These are phyloP conservation scores for Cenchrus americanus DNA, from an alignment of 176 grass and related monocot species.

Conservation along the genomic window DNA sequence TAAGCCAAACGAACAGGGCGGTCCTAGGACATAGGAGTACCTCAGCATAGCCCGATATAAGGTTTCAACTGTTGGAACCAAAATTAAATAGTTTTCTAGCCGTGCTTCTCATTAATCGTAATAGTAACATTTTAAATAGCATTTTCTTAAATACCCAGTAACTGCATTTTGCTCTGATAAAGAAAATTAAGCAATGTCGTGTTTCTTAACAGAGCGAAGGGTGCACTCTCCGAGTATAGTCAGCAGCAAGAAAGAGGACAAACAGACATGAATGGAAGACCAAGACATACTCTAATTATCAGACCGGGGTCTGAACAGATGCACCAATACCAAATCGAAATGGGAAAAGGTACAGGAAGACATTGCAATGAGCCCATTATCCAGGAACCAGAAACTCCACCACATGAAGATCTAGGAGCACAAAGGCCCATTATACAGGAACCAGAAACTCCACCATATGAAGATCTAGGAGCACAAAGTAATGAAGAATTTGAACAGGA, in stretches of 20 bases:
- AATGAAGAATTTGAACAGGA: not conserved
- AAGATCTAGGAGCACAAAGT: not conserved
- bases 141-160: not conserved
- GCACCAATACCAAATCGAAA: conserved; percentile 8
- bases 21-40: no score
- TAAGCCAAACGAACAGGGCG: no score
- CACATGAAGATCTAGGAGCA: not conserved
- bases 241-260: not conserved
- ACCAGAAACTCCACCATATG: no score
- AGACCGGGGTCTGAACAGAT: not conserved
- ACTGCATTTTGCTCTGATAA: not conserved
- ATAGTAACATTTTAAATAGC: not conserved
- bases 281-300: not conserved
- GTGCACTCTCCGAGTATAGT: not conserved
- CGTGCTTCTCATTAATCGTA: not conserved
- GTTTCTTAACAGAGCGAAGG: not conserved
- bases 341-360: not conserved
- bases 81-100: not conserved
- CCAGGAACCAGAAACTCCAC: no score
- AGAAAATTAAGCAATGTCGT: not conserved
- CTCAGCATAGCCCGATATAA: not conserved
- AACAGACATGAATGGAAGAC: not conserved
- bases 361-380: not conserved
- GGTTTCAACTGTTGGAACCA: not conserved
- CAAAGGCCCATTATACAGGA: no score